A percentile compares a stretch with the other conserved stretches of the same genome.
These are phyloP conservation scores for barrel medic (Medicago truncatula) DNA, from an alignment of 306 rosid genomes.

Conservation along the genomic window MtrunA17r5.0-ANR NC_053043.1:21197001-21197500, in stretches of 20 bases:
- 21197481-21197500: conserved; percentile 64
- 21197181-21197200: no score
- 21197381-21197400: conserved; percentile 87
- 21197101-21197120: no score
- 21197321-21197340: conserved; percentile 14
- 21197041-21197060: conserved; percentile 7
- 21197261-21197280: not conserved
- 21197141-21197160: no score
- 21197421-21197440: conserved; percentile 71
- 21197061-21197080: not conserved
- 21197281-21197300: conserved; percentile 1
- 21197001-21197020: conserved; percentile 22
- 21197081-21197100: not conserved
- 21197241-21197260: no score
- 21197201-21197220: no score
- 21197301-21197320: conserved; percentile 8
- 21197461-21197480: conserved; percentile 71
- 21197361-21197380: conserved; percentile 60
- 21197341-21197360: not conserved
- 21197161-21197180: no score
- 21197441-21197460: conserved; percentile 68
- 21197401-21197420: conserved; percentile 92
- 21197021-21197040: conserved; percentile 9
- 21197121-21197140: no score
- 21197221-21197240: no score